phyloP scores from a whole-genome alignment of 148 eudicot genomes.

The Rhododendron griersonianum region DNA sequence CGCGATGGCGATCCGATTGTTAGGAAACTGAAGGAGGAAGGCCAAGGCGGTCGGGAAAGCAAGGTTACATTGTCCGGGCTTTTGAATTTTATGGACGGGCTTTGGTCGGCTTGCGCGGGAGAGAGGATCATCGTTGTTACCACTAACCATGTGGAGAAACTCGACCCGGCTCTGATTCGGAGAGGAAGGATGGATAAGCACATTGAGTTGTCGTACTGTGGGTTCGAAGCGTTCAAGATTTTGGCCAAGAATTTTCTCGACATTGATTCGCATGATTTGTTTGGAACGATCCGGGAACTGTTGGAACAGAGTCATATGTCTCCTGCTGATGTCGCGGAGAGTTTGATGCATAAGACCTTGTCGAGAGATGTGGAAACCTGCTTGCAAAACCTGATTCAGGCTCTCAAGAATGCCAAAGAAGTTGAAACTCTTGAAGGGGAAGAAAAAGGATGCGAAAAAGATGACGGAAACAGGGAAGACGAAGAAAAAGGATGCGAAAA shows the following conservation, averaged over 20 bases:
- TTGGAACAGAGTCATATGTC: constrained; percentile 25
- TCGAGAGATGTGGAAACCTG: constrained; percentile 15
- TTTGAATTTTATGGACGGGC: constrained; percentile 45
- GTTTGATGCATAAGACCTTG: constrained; percentile 33
- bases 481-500: background rate
- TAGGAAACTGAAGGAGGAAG: background rate
- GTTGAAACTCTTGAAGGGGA: constrained; percentile 4
- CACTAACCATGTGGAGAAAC: constrained; percentile 35
- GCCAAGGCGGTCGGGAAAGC: constrained; percentile 8
- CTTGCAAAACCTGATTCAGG: constrained; percentile 23
- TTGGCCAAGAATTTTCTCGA: constrained; percentile 31
- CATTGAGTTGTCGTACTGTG: constrained; percentile 36
- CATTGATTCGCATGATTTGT: constrained; percentile 28
- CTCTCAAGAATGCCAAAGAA: constrained; percentile 16
- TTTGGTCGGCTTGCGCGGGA: constrained; percentile 40
- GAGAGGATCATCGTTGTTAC: constrained; percentile 42
- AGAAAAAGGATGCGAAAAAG: background rate
- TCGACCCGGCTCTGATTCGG: constrained; percentile 42
- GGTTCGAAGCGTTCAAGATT: constrained; percentile 40
- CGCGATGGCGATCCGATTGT: background rate
- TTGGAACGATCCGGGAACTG: constrained; percentile 13
- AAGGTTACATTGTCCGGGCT: constrained; percentile 44
- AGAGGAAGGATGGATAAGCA: constrained; percentile 46
- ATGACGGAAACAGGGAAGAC: background rate
- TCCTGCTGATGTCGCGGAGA: constrained; percentile 44